Evolutionary conservation across 805 yeast genomes (phyloP).

Genomic region (Yarrowia sp.): DNA sequence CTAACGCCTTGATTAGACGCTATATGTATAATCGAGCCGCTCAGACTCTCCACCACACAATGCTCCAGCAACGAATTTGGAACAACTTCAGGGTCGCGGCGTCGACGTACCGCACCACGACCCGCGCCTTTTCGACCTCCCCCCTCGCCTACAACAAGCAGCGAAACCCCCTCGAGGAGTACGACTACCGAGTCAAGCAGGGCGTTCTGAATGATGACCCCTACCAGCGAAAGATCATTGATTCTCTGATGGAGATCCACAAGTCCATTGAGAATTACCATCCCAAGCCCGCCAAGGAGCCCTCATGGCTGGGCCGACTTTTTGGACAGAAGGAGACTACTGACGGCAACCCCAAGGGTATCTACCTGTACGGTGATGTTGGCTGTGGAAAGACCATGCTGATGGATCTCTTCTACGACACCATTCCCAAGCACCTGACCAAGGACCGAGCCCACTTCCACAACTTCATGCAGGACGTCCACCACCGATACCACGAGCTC

Average conservation of each 20-base stretch:
- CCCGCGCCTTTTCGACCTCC: conserved; percentile 14
- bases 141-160: not conserved
- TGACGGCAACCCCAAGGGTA: conserved; percentile 59
- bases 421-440: conserved; percentile 78
- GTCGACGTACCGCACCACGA: conserved; percentile 2
- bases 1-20: conserved; percentile 4
- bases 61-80: conserved; percentile 32
- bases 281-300: conserved; percentile 62
- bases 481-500: conserved; percentile 82
- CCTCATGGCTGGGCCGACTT: conserved; percentile 40
- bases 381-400: conserved; percentile 99
- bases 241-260: conserved; percentile 67
- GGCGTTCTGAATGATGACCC: conserved; percentile 65
- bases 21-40: not conserved
- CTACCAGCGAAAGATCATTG: conserved; percentile 75
- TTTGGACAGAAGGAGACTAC: conserved; percentile 35
- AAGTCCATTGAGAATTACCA: conserved; percentile 58
- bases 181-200: conserved; percentile 48
- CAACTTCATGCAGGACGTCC: conserved; percentile 94
- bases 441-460: conserved; percentile 91
- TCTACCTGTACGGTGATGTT: conserved; percentile 94
- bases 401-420: conserved; percentile 91
- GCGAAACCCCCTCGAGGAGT: conserved; percentile 48
- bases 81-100: conserved; percentile 19
- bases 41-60: conserved; percentile 1